Evolutionary conservation across 2,329 filamentous ascomycete species (phyloP).

Genomic region (Pseudogymnoascus sp.): DNA sequence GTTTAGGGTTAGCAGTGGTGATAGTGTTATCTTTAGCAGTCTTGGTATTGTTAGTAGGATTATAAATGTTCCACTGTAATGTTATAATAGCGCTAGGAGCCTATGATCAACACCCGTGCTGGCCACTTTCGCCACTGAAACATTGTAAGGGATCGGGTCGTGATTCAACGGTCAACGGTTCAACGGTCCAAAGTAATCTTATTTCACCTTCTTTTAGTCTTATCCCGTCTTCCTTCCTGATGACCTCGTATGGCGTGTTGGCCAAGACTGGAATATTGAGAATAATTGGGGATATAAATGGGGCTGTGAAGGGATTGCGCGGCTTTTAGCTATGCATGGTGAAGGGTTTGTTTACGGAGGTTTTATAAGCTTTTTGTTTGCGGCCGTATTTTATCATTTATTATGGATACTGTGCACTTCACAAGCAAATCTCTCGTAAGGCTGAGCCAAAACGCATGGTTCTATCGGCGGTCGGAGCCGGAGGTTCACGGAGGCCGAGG

Average conservation of each 20-base stretch:
- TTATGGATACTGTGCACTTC: neutral
- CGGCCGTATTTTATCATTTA: neutral
- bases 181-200: neutral
- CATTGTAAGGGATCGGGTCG: neutral
- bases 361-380: neutral
- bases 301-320: neutral
- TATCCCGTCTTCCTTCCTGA: neutral
- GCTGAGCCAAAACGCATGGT: neutral
- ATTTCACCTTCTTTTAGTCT: neutral
- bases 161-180: neutral
- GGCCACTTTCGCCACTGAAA: neutral
- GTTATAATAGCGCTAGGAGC: neutral
- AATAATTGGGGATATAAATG: neutral
- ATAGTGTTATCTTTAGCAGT: neutral
- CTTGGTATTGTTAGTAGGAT: neutral
- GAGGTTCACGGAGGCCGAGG: neutral
- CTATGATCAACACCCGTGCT: neutral
- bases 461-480: neutral
- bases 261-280: neutral
- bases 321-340: neutral
- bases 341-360: constrained; percentile 1
- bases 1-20: neutral
- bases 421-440: constrained; percentile 1
- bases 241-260: neutral
- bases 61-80: constrained; percentile 5